Evolutionary conservation across 805 yeast genomes (phyloP), one percentile per base, ranked within the genome.

Genomic region (Ogataea pignaliae): DNA sequence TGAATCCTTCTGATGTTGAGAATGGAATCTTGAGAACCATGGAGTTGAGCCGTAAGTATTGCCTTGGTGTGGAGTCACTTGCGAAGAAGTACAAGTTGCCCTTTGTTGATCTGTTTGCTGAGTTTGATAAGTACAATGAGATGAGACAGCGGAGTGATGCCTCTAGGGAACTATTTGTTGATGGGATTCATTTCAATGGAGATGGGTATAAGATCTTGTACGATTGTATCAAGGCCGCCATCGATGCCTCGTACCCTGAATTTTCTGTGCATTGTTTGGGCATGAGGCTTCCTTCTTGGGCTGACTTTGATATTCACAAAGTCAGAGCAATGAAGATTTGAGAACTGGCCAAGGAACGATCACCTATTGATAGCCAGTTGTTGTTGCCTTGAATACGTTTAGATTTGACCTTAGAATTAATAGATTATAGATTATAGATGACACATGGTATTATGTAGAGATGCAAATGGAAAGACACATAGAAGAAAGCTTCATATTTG

Each of bases 51-150:
- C 54, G 64, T 31, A 41, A 51, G 40, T 88, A 86, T 59, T 65
- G 76, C 2, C 73, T 73, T 21, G 81, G 75, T 0, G 68, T 81
- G 10, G 55, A 60, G 32, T 47, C 61, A 9, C 66, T 84, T 16
- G 81, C 88, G 1, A 40, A 46, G 2, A 66, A 68, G 21, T 60
- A 65, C 26, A 50, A 64, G 0, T 70, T 83, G 0, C 83, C 89
- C 1, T 81, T 76, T 52, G 70, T 86, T 3, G 75, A 83, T 50
- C 56, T 84, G 35, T 76, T 76, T 68, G 49, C 61, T 3, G 69
- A 65, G 1, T 76, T 85, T 47, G 53, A 51, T 10, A 21, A 50
- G 10, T 54, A 46, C 33, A 46, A 50, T 35, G 46, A 41, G 18
- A 13, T 39, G 21, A 38, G 43, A 28, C 42, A 42, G 3, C 55